Base-by-base conservation (phyloP, 805 yeast species). In the Metschnikowia kunwiensis region DNA sequence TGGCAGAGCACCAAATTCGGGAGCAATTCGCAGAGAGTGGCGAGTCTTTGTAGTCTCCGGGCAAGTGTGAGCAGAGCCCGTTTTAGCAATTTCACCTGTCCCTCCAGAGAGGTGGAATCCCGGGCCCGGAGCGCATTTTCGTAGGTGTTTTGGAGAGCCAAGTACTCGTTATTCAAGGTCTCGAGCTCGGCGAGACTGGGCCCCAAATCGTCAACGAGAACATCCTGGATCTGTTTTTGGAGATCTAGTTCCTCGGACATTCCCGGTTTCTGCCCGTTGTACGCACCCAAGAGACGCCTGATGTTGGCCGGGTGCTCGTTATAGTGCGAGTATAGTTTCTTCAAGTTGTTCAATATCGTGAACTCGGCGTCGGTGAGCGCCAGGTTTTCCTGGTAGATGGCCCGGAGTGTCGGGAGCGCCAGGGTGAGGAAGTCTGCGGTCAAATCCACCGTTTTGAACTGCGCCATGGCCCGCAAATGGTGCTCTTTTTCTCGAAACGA, bases 1-100 rank as follows among this genome's bases (percentile, higher is more conserved):
- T 59, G 51, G 32, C 62, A 56, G 20, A 56, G 46, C 5, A 65
- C 49, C n/a, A 65, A 47, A 18, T 52, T 46, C 1, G 66, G 67
- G 14, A 67, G 40, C 17, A 67, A 50, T 11, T 57, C 62, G 36
- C 61, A 47, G 7, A 58, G 22, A 23, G 46, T 5, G 5, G 13
- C 51, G 24, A 30, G 46, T 40, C 36, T 40, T 10, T 9, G 21
- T 20, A 32, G 7, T 24, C 41, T 23, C 7, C 41, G 24, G 5
- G 46, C 30, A 3, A 37, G 25, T 1, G 38, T 33, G 26, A 27
- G 27, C 7, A 32, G 7, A 8, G 35, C 40, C 32, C 19, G 38
- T 19, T 18, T 30, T 2, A 38, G 27, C 34, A 61, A 61, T 51
- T 37, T 43, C 38, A 35, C 24, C 21, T 24, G 23, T 32, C 38